Percentiles rank a stretch among this genome's conserved stretches.
These are phyloP conservation scores for Rhynchosporium graminicola DNA, from an alignment of 2,329 filamentous ascomycete genomes.

Conservation along the genomic window DNA sequence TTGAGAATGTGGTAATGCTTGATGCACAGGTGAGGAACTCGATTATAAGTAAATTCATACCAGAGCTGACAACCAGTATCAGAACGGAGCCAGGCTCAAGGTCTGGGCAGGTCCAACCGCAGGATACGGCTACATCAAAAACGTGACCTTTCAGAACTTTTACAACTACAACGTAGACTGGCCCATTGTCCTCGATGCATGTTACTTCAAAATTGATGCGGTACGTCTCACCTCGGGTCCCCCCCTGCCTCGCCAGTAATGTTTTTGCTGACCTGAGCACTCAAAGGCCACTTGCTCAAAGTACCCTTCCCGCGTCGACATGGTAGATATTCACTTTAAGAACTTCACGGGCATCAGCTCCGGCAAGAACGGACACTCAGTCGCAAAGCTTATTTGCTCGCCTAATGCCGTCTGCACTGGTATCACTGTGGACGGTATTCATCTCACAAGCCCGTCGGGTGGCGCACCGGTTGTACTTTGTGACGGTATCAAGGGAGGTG, in stretches of 20 bases:
- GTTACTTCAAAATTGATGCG: conserved; percentile 59
- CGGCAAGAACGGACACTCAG: conserved; percentile 55
- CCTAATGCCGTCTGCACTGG: conserved; percentile 58
- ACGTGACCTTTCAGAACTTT: conserved; percentile 63
- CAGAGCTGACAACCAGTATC: conserved; percentile 19
- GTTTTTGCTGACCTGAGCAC: neutral
- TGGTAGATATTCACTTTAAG: conserved; percentile 59
- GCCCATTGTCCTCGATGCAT: conserved; percentile 60
- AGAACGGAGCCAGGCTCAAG: conserved; percentile 61
- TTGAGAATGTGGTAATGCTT: conserved; percentile 60
- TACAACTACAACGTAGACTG: conserved; percentile 59
- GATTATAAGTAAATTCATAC: conserved; percentile 26
- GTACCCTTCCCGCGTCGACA: conserved; percentile 58
- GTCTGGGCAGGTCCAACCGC: conserved; percentile 59
- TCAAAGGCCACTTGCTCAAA: conserved; percentile 48
- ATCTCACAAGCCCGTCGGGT: conserved; percentile 52
- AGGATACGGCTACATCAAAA: conserved; percentile 62
- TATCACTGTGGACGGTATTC: conserved; percentile 56
- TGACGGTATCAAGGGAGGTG: conserved; percentile 45
- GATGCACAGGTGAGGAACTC: conserved; percentile 44
- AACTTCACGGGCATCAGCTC: conserved; percentile 59
- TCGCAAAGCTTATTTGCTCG: conserved; percentile 57
- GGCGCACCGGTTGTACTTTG: conserved; percentile 51
- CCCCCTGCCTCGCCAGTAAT: neutral
- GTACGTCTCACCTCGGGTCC: conserved; percentile 1